Evolutionary conservation across 345 rosid species (phyloP).

Genomic region (Linum trigynum): DNA sequence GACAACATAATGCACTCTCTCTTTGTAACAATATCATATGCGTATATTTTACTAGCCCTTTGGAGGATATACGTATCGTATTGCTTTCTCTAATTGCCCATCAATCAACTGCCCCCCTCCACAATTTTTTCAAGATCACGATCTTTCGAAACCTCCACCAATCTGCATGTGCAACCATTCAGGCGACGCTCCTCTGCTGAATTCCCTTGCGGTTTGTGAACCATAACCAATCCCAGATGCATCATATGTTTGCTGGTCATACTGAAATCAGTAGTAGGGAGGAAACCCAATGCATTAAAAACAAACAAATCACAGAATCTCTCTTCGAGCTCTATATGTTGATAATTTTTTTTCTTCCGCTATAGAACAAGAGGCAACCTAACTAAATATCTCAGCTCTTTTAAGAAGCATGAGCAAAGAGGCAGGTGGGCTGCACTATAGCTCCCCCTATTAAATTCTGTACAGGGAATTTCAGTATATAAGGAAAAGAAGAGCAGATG

Average conservation of each 20-base stretch:
- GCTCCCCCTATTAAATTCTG: background rate
- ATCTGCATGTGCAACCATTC: constrained; percentile 93
- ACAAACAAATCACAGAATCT: background rate
- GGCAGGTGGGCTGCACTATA: background rate
- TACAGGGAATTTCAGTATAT: background rate
- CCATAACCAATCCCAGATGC: constrained; percentile 45
- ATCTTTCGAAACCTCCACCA: constrained; percentile 61
- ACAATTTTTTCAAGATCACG: constrained; percentile 16
- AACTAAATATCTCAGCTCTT: constrained; percentile 1
- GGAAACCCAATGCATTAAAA: constrained; percentile 1
- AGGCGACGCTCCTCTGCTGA: constrained; percentile 52
- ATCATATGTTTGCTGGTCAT: constrained; percentile 57
- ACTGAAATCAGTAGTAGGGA: constrained; percentile 30
- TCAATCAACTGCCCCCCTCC: background rate
- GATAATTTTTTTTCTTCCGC: no score
- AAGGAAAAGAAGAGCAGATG: background rate
- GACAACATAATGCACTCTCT: constrained; percentile 7
- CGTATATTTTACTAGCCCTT: constrained; percentile 18
- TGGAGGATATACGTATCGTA: constrained; percentile 11
- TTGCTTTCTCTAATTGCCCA: constrained; percentile 23
- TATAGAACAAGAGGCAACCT: background rate
- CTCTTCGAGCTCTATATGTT: background rate
- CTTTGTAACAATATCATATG: constrained; percentile 15
- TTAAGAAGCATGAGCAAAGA: background rate
- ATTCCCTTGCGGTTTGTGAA: constrained; percentile 57